These are phyloP conservation scores for Vinca minor DNA, from an alignment of 257 asterid genomes.

Conservation along the genomic window DNA sequence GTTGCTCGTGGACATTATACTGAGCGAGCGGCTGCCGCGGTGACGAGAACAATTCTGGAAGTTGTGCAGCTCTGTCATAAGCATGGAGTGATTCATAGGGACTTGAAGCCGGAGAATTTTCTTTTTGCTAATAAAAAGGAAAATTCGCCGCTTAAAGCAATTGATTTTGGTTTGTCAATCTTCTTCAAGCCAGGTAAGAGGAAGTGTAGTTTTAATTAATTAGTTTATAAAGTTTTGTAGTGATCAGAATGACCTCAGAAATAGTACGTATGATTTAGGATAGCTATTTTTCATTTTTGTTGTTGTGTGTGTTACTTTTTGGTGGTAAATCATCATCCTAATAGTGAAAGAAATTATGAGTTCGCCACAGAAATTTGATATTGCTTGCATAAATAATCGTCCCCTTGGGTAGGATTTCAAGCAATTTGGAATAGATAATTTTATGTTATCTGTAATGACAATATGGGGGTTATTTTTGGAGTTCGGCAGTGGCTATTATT, in stretches of 20 bases:
- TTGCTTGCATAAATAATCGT: neutral
- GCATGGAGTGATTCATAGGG: conserved; percentile 93
- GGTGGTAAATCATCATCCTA: neutral
- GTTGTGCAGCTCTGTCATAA: conserved; percentile 87
- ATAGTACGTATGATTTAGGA: neutral
- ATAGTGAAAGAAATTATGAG: neutral
- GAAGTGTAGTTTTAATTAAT: conserved; percentile 3
- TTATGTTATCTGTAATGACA: neutral
- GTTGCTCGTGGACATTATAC: conserved; percentile 93
- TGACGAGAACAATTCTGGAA: conserved; percentile 69
- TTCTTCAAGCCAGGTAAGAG: conserved; percentile 87
- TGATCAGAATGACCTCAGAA: neutral
- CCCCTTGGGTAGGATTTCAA: neutral
- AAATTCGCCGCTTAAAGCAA: conserved; percentile 93
- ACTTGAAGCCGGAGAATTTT: conserved; percentile 87
- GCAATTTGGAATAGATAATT: neutral
- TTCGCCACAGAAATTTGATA: neutral
- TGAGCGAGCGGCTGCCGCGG: conserved; percentile 85
- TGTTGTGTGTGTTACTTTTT: no score
- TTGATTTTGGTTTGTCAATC: conserved; percentile 91
- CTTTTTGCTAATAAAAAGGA: conserved; percentile 83
- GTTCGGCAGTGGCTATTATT: neutral
- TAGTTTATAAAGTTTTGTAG: neutral
- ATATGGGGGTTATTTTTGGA: neutral
- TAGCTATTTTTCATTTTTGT: neutral